These are phyloP conservation scores for Podospora anserina DNA, from an alignment of 495 filamentous ascomycete species.

Conservation along the genomic window DNA sequence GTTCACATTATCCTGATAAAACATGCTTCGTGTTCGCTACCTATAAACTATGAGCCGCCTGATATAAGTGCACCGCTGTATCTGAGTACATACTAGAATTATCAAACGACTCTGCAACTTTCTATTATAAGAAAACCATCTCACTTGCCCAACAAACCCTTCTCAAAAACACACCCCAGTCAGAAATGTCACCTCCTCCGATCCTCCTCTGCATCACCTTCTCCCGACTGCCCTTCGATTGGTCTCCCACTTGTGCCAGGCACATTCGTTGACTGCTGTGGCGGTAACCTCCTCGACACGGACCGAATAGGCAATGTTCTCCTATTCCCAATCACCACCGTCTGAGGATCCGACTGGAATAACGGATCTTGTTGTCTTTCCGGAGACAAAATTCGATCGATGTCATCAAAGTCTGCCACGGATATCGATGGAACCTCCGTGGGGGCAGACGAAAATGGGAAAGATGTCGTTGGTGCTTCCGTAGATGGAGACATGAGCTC, in stretches of 20 bases:
- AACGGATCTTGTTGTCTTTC: background rate
- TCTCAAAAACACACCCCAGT: too few relatives aligned
- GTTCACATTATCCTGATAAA: too few relatives aligned
- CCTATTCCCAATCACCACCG: background rate
- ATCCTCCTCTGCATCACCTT: background rate
- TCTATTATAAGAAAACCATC: too few relatives aligned
- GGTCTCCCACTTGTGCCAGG: background rate
- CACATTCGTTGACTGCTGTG: background rate
- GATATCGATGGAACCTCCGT: background rate
- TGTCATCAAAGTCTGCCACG: background rate
- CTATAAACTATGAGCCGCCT: too few relatives aligned
- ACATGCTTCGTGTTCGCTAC: too few relatives aligned
- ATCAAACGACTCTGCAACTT: background rate
- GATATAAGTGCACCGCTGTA: background rate
- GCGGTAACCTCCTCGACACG: background rate
- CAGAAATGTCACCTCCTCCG: background rate
- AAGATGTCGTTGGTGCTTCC: background rate
- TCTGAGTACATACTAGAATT: background rate
- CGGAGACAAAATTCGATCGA: background rate
- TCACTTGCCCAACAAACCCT: background rate
- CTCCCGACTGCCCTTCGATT: background rate
- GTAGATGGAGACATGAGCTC: background rate
- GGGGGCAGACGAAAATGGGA: background rate
- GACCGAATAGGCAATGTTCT: slow-evolving; percentile 2
- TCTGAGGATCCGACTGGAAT: background rate